Evolutionary conservation across 257 asterid species (phyloP), one percentile per base, ranked within the genome.

Genomic region (Nicotiana tabacum): DNA sequence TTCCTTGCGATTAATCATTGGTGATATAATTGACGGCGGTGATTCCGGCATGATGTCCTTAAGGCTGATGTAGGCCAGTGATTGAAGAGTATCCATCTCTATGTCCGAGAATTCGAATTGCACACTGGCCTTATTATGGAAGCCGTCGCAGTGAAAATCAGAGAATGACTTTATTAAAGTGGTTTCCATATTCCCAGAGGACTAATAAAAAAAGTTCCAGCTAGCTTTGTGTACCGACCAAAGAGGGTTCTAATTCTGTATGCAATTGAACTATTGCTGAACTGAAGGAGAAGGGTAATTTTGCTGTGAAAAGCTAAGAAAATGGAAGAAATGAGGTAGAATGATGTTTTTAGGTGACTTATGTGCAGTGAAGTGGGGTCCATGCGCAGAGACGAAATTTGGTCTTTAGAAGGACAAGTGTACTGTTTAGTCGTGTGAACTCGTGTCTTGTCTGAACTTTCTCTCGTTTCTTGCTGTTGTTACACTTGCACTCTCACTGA

Each of bases 31-130:
- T 5, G 91, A 60, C 66, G 88, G 39, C 29, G 91, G 86, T 21
- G 96, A 88, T 2, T 74, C 27, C 3, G 90, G 86, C 5, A 92
- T 30, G 15, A 95, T 77, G 55, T 95, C 98, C 83, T 90, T 93
- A 81, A 95, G 60, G 82, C 97, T 93, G 10, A 95, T 92, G 88
- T 92, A 95, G 30, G 77, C 78, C 4, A 65, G 39, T 2, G 70
- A 65, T 0, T 56, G 24, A 56, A 56, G 62, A 4, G 62, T 56
- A 56, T 65, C n/a, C 43, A 65, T 86, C 88, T 91, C 91, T 13
- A 89, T 39, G 2, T 87, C 80, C 80, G 18, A 33, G 33, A 21
- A 68, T 1, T 37, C 29, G 67, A 53, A 53, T 62, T 82, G 81
- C 17, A 21, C 30, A 5, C 69, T 77, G 83, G 27, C 62, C 66